A percentile compares a stretch with the other conserved stretches of the same genome.
These are phyloP conservation scores for Coniosporium apollinis DNA, from an alignment of 495 filamentous ascomycete genomes.

Conservation along the genomic window DNA sequence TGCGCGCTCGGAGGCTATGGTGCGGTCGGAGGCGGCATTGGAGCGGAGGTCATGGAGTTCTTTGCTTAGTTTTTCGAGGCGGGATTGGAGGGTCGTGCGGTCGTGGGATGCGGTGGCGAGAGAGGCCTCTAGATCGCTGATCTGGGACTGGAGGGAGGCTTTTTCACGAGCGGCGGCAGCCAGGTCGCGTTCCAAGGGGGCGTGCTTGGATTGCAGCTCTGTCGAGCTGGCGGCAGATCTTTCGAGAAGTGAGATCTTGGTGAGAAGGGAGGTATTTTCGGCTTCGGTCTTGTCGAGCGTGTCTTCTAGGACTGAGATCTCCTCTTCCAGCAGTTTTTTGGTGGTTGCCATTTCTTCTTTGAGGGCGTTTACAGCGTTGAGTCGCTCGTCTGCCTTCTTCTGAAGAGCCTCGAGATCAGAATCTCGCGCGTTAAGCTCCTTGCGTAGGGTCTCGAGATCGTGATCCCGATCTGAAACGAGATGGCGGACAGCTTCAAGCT, in stretches of 20 bases:
- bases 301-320: slow-evolving; percentile 27
- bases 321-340: slow-evolving; percentile 26
- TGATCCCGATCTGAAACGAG: slow-evolving; percentile 11
- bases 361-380: slow-evolving; percentile 3
- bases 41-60: slow-evolving; percentile 21
- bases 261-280: too few species aligned
- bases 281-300: slow-evolving; percentile 21
- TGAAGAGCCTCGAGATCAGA: slow-evolving; percentile 8
- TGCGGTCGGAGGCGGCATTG: slow-evolving; percentile 14
- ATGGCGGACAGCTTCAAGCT: slow-evolving; percentile 10
- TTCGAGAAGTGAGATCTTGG: too few species aligned
- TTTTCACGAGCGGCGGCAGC: slow-evolving; percentile 12
- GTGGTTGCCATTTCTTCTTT: slow-evolving; percentile 3
- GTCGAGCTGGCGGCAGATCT: too few species aligned
- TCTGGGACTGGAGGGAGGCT: too few species aligned
- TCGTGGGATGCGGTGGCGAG: slow-evolving; percentile 18
- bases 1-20: slow-evolving; percentile 41
- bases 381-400: slow-evolving; percentile 7
- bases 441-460: slow-evolving; percentile 12
- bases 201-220: too few species aligned
- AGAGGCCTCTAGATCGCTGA: slow-evolving; percentile 16
- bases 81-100: slow-evolving; percentile 7
- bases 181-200: slow-evolving; percentile 20
- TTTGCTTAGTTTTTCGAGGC: slow-evolving; percentile 19
- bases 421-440: slow-evolving; percentile 5